Evolutionary conservation across 306 rosid species (phyloP).

Genomic region (Quercus engelmannii): DNA sequence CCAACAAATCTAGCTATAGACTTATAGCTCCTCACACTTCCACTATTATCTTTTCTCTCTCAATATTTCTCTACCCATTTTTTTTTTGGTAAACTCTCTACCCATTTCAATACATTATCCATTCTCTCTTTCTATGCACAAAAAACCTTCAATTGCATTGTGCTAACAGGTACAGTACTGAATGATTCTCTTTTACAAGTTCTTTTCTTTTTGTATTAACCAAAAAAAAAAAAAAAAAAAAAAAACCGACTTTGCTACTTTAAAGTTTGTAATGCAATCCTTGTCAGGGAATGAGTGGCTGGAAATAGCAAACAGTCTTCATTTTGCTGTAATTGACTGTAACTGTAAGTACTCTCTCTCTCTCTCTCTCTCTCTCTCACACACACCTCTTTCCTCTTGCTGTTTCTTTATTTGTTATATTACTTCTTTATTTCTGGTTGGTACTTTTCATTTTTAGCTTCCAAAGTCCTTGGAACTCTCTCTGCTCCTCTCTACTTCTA

Average conservation of each 20-base stretch:
- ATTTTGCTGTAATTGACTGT: constrained; percentile 29
- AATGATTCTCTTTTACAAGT: constrained; percentile 37
- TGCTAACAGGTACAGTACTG: constrained; percentile 45
- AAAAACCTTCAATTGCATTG: constrained; percentile 36
- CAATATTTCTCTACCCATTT: neutral
- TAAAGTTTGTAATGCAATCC: constrained; percentile 53
- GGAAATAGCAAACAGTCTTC: constrained; percentile 28
- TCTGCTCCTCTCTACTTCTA: neutral
- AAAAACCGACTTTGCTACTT: constrained; percentile 19
- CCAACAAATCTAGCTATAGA: constrained; percentile 1
- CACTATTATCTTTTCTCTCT: neutral
- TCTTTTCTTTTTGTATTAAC: neutral
- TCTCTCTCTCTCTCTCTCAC: too few relatives aligned
- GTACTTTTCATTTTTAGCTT: constrained; percentile 24
- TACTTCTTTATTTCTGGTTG: constrained; percentile 3
- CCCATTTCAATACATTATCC: constrained; percentile 33
- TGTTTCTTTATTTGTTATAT: constrained; percentile 12
- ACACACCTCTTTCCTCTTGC: neutral
- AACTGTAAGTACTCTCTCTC: constrained; percentile 25
- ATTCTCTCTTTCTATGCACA: constrained; percentile 17
- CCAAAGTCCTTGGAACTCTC: constrained; percentile 36
- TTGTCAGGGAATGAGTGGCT: constrained; percentile 57
- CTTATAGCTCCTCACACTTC: too few relatives aligned
- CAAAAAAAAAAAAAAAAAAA: neutral
- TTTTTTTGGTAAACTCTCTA: too few relatives aligned